A percentile compares a stretch with the other conserved stretches of the same genome.
Conservation (phyloP, 2,329 filamentous ascomycete genomes). For the Colletotrichum aenigma region DNA sequence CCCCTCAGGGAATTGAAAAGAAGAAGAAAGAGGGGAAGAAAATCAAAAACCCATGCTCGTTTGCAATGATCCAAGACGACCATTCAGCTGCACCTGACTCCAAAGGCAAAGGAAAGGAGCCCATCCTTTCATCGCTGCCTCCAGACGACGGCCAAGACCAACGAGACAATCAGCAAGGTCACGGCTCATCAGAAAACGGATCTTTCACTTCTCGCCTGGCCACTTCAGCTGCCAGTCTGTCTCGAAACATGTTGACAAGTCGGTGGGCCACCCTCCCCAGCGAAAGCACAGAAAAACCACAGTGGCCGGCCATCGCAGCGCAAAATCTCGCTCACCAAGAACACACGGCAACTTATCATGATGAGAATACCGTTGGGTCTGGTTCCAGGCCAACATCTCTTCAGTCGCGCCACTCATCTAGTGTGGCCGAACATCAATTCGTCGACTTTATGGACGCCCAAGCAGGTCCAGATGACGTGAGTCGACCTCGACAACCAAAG, state of each 20-base stretch:
- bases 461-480: background rate
- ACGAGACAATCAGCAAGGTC: background rate
- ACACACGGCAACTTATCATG: background rate
- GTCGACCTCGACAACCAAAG: background rate
- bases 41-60: background rate
- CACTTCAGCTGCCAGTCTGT: conserved; percentile 1
- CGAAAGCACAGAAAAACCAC: background rate
- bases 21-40: background rate
- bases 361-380: background rate
- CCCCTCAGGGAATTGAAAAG: background rate
- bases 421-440: background rate
- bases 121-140: background rate
- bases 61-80: background rate
- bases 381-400: background rate
- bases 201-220: background rate
- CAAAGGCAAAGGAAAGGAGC: conserved; percentile 3
- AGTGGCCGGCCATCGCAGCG: background rate
- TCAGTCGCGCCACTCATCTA: conserved; percentile 6
- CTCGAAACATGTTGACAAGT: background rate
- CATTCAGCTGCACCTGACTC: background rate
- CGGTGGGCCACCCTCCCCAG: background rate
- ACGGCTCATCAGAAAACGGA: background rate
- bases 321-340: background rate
- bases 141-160: background rate
- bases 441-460: background rate